phyloP scores from a whole-genome alignment of 768 basidiomycete genomes.

The Sarcodon aspratus region DNA sequence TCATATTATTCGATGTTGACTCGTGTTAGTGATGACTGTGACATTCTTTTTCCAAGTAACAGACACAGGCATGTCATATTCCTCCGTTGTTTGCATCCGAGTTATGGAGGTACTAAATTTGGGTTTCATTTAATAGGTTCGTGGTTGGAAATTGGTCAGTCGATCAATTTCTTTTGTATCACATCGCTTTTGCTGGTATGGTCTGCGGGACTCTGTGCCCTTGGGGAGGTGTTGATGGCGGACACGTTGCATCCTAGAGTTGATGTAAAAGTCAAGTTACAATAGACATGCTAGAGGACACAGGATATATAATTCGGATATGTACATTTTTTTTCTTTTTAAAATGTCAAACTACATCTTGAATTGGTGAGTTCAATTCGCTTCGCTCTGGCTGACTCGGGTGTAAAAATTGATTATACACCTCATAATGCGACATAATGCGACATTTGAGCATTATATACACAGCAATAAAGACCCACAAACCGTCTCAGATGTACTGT shows the following conservation, averaged over 20 bases:
- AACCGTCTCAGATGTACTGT: no score
- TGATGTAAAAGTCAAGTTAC: no score
- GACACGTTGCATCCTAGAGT: constrained; percentile 5
- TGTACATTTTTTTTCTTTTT: no score
- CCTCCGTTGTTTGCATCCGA: neutral
- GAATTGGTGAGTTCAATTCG: no score
- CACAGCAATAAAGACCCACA: no score
- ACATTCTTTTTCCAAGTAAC: constrained; percentile 78
- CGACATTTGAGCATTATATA: no score
- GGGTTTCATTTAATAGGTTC: constrained; percentile 40
- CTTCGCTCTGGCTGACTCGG: no score
- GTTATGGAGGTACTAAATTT: neutral
- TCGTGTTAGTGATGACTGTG: constrained; percentile 58
- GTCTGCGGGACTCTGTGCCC: constrained; percentile 65
- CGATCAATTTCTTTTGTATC: constrained; percentile 82
- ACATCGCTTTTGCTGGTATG: constrained; percentile 69
- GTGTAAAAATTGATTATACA: no score
- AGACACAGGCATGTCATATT: constrained; percentile 45
- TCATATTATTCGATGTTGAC: neutral
- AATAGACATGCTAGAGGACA: no score
- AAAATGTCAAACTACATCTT: no score
- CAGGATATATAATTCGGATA: no score
- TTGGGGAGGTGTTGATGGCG: constrained; percentile 62
- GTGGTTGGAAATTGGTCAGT: constrained; percentile 85
- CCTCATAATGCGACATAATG: no score